Base-by-base conservation (phyloP, 257 asterid genomes). In the Scutellaria galericulata region DNA sequence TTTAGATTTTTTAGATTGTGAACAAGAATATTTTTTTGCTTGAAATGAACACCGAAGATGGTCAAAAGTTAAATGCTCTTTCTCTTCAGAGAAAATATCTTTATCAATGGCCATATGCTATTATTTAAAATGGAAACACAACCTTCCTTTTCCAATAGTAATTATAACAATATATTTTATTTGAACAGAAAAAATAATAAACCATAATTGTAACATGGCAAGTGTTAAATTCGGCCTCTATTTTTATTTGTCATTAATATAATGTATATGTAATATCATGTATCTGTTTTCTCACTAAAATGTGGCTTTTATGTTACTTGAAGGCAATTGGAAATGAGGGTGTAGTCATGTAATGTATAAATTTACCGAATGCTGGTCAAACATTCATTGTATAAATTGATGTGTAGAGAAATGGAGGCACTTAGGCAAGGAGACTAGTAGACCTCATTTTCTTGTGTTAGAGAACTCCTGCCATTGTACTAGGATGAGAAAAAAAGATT, bases 151-250 rank as follows among this genome's bases (percentile, higher is more conserved):
- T 42, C n/a, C 10, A 7, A 14, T 46, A 5, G 24, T 1, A 31
- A 60, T 45, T 48, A 50, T 41, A 24, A 18, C 39, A 7, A 10
- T 3, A 7, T 65, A 39, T 31, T 31, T 31, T 4, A 31, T 31
- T 18, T 31, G 37, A 31, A 31, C 37, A 3, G 37, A 4, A 31
- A 31, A 31, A 31, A 35, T 7, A 56, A 40, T 48, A 57, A 55
- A 71, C 68, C 44, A 7, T 15, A 52, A 44, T 62, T 53, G 44
- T 65, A 27, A 69, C 45, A 66, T 57, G 57, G 55, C 63, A 37
- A 56, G 55, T 71, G 31, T 62, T 69, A 46, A 40, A 37, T 59
- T 61, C 31, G 27, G 47, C 35, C 22, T n/a, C 42, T 50, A n/a
- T 7, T 62, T 58, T 54, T 46, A 5, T 20, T 77, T 2, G n/a